Evolutionary conservation across 139 green algal species (phyloP).

Genomic region (Closterium sp.): DNA sequence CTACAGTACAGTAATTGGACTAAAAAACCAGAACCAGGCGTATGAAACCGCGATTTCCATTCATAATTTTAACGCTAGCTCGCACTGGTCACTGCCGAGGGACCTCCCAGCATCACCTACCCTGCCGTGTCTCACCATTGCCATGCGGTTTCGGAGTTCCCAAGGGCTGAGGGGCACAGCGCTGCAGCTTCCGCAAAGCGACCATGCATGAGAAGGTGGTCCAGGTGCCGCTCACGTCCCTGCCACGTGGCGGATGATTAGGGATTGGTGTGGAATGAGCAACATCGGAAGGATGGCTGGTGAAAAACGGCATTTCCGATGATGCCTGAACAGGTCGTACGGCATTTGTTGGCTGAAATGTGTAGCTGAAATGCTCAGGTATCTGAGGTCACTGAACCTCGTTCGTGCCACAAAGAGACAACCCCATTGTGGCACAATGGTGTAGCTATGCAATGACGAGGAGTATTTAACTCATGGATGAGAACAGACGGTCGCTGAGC

Average conservation of each 20-base stretch:
- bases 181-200: constrained; percentile 61
- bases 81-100: neutral
- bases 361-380: too few species aligned
- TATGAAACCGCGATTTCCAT: too few species aligned
- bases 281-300: neutral
- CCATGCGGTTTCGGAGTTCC: constrained; percentile 62
- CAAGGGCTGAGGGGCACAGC: constrained; percentile 63
- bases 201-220: constrained; percentile 51
- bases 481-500: neutral
- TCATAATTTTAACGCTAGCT: too few species aligned
- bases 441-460: neutral
- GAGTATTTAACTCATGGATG: neutral
- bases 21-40: neutral
- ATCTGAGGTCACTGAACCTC: too few species aligned
- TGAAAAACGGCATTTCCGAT: neutral
- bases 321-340: neutral
- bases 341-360: neutral
- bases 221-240: constrained; percentile 19
- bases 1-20: neutral
- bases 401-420: too few species aligned
- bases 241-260: neutral
- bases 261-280: too few species aligned
- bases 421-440: neutral
- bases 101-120: neutral
- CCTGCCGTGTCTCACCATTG: constrained; percentile 53